Percentiles rank a stretch among this genome's conserved stretches.
These are phyloP conservation scores for Lojkania enalia DNA, from an alignment of 2,329 filamentous ascomycete species.

Conservation along the genomic window DNA sequence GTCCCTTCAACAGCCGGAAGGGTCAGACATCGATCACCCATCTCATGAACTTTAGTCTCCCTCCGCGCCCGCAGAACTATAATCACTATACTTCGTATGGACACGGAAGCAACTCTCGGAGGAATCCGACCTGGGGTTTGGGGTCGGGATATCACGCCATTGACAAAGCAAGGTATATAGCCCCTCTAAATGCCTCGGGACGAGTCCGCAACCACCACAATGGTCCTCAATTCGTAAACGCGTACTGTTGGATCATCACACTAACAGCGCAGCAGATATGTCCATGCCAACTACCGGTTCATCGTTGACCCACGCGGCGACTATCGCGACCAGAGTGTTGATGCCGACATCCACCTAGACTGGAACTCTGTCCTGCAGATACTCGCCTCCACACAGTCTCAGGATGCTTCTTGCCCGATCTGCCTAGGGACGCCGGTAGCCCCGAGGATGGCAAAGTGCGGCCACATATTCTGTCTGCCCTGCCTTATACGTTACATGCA, in stretches of 20 bases:
- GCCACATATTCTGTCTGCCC: conserved; percentile 93
- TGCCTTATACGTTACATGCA: conserved; percentile 97
- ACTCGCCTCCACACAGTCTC: conserved; percentile 85
- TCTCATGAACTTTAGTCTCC: conserved; percentile 85
- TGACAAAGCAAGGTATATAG: conserved; percentile 78
- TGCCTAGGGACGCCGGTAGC: conserved; percentile 91
- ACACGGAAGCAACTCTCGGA: conserved; percentile 58
- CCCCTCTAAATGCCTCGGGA: no score
- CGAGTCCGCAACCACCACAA: no score
- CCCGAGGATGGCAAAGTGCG: conserved; percentile 94
- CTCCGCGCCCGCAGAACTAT: conserved; percentile 70
- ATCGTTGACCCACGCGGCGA: conserved; percentile 81
- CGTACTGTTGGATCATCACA: not conserved
- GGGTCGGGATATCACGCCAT: conserved; percentile 87
- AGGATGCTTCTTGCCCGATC: conserved; percentile 88
- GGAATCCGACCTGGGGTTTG: conserved; percentile 78
- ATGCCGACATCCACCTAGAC: conserved; percentile 86
- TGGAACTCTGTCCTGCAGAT: conserved; percentile 92
- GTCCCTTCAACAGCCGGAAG: conserved; percentile 69
- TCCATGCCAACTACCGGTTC: conserved; percentile 97
- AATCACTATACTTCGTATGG: conserved; percentile 57
- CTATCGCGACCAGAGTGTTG: conserved; percentile 78
- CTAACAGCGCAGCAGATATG: conserved; percentile 59
- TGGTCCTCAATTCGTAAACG: not conserved
- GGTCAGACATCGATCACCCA: conserved; percentile 98